A percentile compares a stretch with the other conserved stretches of the same genome.
These are phyloP conservation scores for Aspergillus leporis DNA, from an alignment of 495 filamentous ascomycete genomes.

Conservation along the genomic window DNA sequence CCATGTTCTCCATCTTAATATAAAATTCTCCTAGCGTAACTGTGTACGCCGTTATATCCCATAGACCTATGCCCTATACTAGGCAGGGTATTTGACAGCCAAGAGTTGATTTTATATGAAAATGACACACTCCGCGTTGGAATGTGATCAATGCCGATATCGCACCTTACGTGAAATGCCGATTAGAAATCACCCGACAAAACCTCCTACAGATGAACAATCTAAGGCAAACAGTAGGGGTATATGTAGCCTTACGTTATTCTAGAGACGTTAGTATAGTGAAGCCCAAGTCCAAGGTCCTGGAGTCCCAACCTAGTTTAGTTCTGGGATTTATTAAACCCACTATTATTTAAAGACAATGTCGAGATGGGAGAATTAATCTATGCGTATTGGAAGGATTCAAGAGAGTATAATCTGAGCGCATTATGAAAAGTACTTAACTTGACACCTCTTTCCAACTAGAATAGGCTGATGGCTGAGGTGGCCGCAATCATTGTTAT, in stretches of 20 bases:
- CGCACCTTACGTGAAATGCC: conserved; percentile 3
- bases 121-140: conserved; percentile 3
- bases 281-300: not conserved
- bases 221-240: not conserved
- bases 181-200: conserved; percentile 1
- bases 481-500: not conserved
- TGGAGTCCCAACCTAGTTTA: not conserved
- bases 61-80: not conserved
- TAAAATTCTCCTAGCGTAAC: conserved; percentile 3
- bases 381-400: conserved; percentile 1
- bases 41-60: not conserved
- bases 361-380: not conserved
- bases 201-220: not conserved
- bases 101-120: not conserved
- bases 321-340: not conserved
- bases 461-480: not conserved
- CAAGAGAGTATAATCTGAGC: not conserved
- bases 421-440: not conserved
- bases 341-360: not conserved
- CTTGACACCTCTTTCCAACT: not conserved
- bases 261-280: not conserved
- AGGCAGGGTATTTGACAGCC: not conserved
- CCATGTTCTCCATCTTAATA: not conserved
- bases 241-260: not conserved
- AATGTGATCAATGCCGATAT: conserved; percentile 11